Conservation (phyloP, 371 early-diverging fungal genomes). For the Haplosporangium sp. region DNA sequence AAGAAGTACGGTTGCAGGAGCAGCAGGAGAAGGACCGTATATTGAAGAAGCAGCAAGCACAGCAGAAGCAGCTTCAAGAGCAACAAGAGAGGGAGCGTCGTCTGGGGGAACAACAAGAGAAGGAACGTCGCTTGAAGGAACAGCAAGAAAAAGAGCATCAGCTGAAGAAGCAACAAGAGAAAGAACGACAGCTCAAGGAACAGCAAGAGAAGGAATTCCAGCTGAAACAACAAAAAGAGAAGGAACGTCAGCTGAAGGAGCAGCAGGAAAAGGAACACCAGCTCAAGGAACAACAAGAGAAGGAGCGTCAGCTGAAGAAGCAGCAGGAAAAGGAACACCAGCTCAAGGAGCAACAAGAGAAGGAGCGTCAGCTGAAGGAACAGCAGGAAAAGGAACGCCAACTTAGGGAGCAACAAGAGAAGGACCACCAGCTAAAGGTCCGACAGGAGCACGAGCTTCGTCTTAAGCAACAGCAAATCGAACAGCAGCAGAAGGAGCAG, state of each 20-base stretch:
- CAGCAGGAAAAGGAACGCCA: constrained; percentile 21
- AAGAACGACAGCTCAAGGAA: constrained; percentile 13
- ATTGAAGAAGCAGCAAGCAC: constrained; percentile 16
- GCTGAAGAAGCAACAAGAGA: constrained; percentile 28
- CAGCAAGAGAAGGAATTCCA: constrained; percentile 17
- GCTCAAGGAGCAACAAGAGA: constrained; percentile 13
- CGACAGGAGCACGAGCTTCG: not conserved
- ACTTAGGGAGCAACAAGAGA: constrained; percentile 27
- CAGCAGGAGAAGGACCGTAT: constrained; percentile 1
- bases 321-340: constrained; percentile 15
- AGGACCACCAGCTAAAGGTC: constrained; percentile 17
- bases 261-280: constrained; percentile 16
- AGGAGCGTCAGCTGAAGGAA: constrained; percentile 13
- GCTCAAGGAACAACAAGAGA: constrained; percentile 20
- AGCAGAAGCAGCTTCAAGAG: constrained; percentile 1
- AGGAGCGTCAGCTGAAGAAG: constrained; percentile 12
- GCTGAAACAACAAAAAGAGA: constrained; percentile 12
- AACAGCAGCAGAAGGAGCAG: constrained; percentile 9
- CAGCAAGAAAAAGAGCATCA: constrained; percentile 19
- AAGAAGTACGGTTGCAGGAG: constrained; percentile 12
- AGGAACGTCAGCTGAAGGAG: constrained; percentile 17
- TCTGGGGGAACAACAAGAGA: constrained; percentile 20
- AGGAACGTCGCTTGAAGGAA: constrained; percentile 21
- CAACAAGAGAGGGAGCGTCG: constrained; percentile 15
- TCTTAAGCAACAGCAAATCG: constrained; percentile 12